phyloP scores from a whole-genome alignment of 495 filamentous ascomycete genomes.

The Penicillium diatomitis region DNA sequence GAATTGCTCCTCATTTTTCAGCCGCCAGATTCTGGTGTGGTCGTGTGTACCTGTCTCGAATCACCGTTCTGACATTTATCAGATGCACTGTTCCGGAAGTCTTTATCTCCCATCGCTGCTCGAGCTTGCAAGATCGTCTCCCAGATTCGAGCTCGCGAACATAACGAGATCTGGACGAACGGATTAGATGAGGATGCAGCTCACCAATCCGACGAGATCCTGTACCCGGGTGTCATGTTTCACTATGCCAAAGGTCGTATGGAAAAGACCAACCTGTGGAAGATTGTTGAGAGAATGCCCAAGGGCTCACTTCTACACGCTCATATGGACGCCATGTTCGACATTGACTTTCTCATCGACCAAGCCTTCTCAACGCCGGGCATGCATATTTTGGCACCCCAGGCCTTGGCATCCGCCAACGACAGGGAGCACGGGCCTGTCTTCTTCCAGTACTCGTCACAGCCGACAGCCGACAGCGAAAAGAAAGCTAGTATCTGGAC shows the following conservation, averaged over 20 bases:
- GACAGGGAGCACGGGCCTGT: constrained; percentile 37
- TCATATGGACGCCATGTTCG: constrained; percentile 83
- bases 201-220: constrained; percentile 38
- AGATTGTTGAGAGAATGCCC: constrained; percentile 75
- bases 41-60: no score
- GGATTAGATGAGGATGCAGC: constrained; percentile 57
- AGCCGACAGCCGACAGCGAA: constrained; percentile 4
- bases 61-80: neutral
- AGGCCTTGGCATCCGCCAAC: constrained; percentile 38
- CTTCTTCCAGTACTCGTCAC: constrained; percentile 43
- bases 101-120: constrained; percentile 64
- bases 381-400: constrained; percentile 55
- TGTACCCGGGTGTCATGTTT: constrained; percentile 87
- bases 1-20: no score
- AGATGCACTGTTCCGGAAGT: constrained; percentile 40
- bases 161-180: constrained; percentile 58
- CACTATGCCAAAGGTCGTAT: constrained; percentile 66
- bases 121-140: constrained; percentile 70
- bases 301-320: constrained; percentile 87
- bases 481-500: constrained; percentile 49
- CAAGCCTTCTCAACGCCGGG: constrained; percentile 63
- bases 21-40: no score
- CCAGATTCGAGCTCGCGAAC: constrained; percentile 69
- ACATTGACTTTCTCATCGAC: constrained; percentile 67
- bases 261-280: constrained; percentile 76